phyloP scores from a whole-genome alignment of 345 rosid genomes.

The Brassica incana region DNA sequence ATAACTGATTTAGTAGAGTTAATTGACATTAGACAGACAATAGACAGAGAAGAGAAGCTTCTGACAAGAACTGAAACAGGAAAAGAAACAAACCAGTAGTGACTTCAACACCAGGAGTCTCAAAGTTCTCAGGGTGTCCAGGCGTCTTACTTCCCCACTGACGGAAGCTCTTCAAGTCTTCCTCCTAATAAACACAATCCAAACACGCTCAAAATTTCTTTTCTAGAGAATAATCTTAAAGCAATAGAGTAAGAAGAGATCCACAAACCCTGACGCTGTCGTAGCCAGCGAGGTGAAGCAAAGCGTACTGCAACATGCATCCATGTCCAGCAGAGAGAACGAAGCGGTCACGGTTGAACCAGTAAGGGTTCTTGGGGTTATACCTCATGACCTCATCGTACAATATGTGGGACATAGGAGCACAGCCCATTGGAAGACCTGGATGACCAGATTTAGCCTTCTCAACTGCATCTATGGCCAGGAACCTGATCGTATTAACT shows the following conservation, averaged over 20 bases:
- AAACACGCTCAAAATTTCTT: not conserved
- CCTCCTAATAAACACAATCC: conserved; percentile 49
- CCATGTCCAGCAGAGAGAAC: conserved; percentile 97
- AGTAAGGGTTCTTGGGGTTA: conserved; percentile 92
- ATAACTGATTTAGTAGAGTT: too few relatives aligned
- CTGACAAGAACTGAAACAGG: not conserved
- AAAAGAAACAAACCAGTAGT: conserved; percentile 63
- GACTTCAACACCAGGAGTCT: conserved; percentile 85
- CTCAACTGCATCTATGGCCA: conserved; percentile 91
- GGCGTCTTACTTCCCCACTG: conserved; percentile 89
- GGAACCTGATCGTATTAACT: conserved; percentile 77
- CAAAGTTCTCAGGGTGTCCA: conserved; percentile 91
- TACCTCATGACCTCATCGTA: conserved; percentile 90
- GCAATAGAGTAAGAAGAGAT: conserved; percentile 16
- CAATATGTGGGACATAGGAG: conserved; percentile 87
- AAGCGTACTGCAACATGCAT: conserved; percentile 90
- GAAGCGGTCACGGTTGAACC: conserved; percentile 98
- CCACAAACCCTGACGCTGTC: conserved; percentile 69
- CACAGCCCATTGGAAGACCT: conserved; percentile 97
- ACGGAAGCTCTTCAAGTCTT: conserved; percentile 73
- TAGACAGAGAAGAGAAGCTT: not conserved
- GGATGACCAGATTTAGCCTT: conserved; percentile 98
- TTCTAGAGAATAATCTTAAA: not conserved
- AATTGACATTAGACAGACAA: not conserved
- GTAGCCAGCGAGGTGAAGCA: conserved; percentile 96